A percentile compares a stretch with the other conserved stretches of the same genome.
Evolutionary conservation across 306 rosid genomes (phyloP).

Genomic region (Crotalaria pallida): DNA sequence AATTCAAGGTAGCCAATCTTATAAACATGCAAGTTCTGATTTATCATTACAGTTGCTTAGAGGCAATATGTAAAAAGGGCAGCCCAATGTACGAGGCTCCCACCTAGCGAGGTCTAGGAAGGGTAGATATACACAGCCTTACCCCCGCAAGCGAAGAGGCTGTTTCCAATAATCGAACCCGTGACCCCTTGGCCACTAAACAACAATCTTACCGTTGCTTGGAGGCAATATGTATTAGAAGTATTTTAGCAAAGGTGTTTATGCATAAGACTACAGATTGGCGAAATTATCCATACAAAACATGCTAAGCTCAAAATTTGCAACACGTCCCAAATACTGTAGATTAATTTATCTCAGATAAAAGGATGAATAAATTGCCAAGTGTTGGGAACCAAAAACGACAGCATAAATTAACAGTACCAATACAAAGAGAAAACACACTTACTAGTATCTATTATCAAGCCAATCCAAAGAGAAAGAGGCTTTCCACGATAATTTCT

Average conservation of each 20-base stretch:
- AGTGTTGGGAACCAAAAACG: not conserved
- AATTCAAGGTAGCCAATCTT: not conserved
- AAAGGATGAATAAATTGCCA: not conserved
- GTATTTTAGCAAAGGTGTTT: not conserved
- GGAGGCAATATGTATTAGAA: not conserved
- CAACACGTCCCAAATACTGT: not conserved
- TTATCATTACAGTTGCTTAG: not conserved
- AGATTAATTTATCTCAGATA: not conserved
- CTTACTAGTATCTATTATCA: conserved; percentile 33
- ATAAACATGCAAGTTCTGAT: not conserved
- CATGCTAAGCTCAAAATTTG: not conserved
- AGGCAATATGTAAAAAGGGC: not conserved
- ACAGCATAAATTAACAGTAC: not conserved
- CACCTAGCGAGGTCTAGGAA: too few species aligned
- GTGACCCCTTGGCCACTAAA: too few species aligned
- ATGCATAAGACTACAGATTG: not conserved
- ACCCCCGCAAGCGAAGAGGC: too few species aligned
- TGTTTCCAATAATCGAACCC: too few species aligned
- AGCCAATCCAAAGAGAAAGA: conserved; percentile 25
- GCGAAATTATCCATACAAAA: not conserved
- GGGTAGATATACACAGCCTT: too few species aligned
- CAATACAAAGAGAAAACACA: conserved; percentile 16
- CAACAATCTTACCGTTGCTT: not conserved
- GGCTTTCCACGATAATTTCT: conserved; percentile 35
- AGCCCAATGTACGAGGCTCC: too few species aligned